Percentiles rank a stretch among this genome's conserved stretches.
Conservation (phyloP, 441 rosid genomes). For the Gossypium lobatum region DNA sequence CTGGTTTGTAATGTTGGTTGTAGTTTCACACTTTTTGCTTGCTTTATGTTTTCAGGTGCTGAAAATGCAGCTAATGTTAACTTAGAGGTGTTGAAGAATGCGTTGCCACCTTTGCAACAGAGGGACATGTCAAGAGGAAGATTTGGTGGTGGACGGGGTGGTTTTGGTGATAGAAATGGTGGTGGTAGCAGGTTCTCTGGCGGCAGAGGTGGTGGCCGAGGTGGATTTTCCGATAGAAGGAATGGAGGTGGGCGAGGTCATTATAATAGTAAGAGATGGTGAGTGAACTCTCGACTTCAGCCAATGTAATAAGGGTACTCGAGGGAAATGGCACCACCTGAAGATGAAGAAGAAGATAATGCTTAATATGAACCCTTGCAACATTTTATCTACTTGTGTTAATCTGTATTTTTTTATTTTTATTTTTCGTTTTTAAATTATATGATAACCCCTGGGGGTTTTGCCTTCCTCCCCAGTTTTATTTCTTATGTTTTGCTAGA, state of each 20-base stretch:
- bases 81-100: constrained; percentile 49
- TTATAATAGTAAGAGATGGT: constrained; percentile 23
- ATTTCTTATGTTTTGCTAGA: constrained; percentile 5
- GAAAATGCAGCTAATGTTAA: constrained; percentile 63
- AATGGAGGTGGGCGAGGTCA: constrained; percentile 31
- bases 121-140: constrained; percentile 61
- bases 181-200: constrained; percentile 28
- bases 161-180: constrained; percentile 27
- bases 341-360: background rate
- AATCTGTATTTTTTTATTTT: background rate
- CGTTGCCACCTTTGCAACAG: constrained; percentile 71
- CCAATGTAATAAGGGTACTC: background rate
- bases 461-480: constrained; percentile 17
- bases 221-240: constrained; percentile 35
- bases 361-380: background rate
- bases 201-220: constrained; percentile 46
- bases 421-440: background rate
- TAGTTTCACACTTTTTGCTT: background rate
- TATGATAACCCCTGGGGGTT: constrained; percentile 13
- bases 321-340: background rate
- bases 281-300: background rate
- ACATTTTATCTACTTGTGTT: background rate
- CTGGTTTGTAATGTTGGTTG: background rate
- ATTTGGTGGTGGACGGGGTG: constrained; percentile 39
- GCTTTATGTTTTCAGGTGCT: constrained; percentile 34